Conservation (phyloP, 352 stramenopile genomes). For the Phytophthora idaei region DNA sequence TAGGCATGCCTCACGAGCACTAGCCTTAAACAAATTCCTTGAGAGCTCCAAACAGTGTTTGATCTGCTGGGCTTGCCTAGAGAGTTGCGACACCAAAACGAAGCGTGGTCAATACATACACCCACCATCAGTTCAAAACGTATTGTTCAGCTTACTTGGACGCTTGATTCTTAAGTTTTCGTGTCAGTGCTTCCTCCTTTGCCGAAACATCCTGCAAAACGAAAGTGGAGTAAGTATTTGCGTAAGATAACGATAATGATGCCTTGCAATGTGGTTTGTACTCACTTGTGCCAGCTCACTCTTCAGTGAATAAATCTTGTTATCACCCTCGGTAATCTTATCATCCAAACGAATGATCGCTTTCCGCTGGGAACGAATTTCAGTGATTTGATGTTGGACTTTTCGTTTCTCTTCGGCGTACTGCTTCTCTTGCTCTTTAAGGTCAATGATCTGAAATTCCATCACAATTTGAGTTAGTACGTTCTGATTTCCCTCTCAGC, state of each 20-base stretch:
- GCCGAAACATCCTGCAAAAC: slow-evolving; percentile 66
- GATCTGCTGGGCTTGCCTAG: slow-evolving; percentile 73
- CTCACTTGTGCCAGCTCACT: slow-evolving; percentile 75
- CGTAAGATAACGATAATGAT: not conserved
- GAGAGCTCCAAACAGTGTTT: slow-evolving; percentile 62
- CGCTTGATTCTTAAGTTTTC: slow-evolving; percentile 75
- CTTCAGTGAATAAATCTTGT: slow-evolving; percentile 72
- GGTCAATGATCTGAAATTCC: slow-evolving; percentile 47
- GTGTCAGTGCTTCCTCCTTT: slow-evolving; percentile 75
- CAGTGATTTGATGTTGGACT: slow-evolving; percentile 63
- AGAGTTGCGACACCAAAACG: slow-evolving; percentile 1
- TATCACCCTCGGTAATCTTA: slow-evolving; percentile 72
- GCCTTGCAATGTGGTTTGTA: not conserved
- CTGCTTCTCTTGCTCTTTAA: slow-evolving; percentile 69
- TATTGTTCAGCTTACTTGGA: slow-evolving; percentile 48
- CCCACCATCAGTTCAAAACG: not conserved
- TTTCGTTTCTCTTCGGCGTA: slow-evolving; percentile 66
- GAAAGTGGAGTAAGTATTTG: slow-evolving; percentile 1
- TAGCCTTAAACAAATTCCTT: slow-evolving; percentile 52
- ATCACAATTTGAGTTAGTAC: slow-evolving; percentile 1
- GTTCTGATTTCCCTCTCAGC: not conserved
- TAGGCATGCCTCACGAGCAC: slow-evolving; percentile 58
- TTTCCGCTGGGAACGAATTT: slow-evolving; percentile 76
- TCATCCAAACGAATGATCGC: slow-evolving; percentile 74
- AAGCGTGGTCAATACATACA: slow-evolving; percentile 8